Evolutionary conservation across 345 rosid genomes (phyloP), one percentile per base, ranked within the genome.

Genomic region (Salix suchowensis): DNA sequence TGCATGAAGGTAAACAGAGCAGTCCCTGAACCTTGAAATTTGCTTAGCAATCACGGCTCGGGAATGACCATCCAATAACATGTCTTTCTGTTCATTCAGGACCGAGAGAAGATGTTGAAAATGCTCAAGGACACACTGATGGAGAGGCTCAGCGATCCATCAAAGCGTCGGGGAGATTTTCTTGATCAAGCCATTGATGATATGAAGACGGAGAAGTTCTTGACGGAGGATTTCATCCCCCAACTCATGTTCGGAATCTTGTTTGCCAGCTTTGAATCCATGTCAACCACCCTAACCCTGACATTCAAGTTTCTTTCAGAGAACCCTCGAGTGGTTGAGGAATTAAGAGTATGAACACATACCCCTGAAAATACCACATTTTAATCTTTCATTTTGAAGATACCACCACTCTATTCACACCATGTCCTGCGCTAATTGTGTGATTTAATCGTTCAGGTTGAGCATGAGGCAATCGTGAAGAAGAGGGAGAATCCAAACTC

Each of bases 241-340:
- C 83, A 81, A 19, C 58, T 79, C 3, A 15, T 79, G 28, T 84
- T 86, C 32, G 76, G 79, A 6, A 70, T 81, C 46, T 36, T 76
- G 4, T 82, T 74, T 23, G 85, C 65, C 48, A 24, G 46, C 4
- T 72, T 69, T 18, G 85, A 83, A 8, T 23, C 81, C 0, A 9
- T 78, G 21, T 69, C 83, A 21, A 23, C 65, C 3, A 68, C 74
- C 0, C 28, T 77, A 61, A 66, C 80, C 2, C 23, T 81, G 1
- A 73, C 75, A 14, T 64, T 83, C 52, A 81, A 80, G 79, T 81
- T 86, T 32, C 76, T 83, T 5, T 71, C 23, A 40, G 87, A 86
- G n/a, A 62, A 84, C 55, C 85, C 85, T 61, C 16, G 7, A 32
- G 88, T 77, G 26, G 28, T 82, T 16, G 77, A 84, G 44, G 88